Percentiles rank a stretch among this genome's conserved stretches.
Evolutionary conservation across 192 early-diverging fungal species (phyloP).

Genomic region (Backusella mclennaniae): DNA sequence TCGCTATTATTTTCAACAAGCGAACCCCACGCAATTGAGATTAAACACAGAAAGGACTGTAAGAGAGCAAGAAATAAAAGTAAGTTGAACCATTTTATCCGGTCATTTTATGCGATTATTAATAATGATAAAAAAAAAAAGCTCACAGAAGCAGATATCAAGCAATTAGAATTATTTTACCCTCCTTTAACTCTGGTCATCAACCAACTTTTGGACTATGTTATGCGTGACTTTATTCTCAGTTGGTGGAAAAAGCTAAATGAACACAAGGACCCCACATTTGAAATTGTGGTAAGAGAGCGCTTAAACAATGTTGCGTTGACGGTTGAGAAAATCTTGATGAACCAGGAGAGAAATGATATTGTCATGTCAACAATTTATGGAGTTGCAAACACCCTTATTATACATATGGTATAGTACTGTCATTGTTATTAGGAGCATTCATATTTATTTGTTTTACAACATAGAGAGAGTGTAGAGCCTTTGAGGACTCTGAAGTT

Average conservation of each 20-base stretch:
- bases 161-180: conserved; percentile 15
- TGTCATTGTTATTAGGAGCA: neutral
- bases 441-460: neutral
- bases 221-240: conserved; percentile 25
- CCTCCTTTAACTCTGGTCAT: conserved; percentile 8
- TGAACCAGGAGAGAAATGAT: conserved; percentile 37
- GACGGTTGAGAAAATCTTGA: conserved; percentile 22
- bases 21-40: neutral
- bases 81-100: neutral
- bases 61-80: neutral
- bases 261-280: conserved; percentile 4
- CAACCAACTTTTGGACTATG: conserved; percentile 6
- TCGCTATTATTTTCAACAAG: neutral
- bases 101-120: neutral
- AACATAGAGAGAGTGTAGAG: conserved; percentile 36
- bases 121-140: neutral
- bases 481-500: conserved; percentile 38
- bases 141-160: conserved; percentile 1
- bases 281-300: conserved; percentile 12
- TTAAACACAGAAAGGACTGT: neutral
- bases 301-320: conserved; percentile 21
- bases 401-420: conserved; percentile 50
- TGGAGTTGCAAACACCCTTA: conserved; percentile 52
- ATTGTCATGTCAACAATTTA: conserved; percentile 44
- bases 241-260: conserved; percentile 32